phyloP scores from a whole-genome alignment of 1,284 basidiomycete genomes.

The Chondrostereum purpureum region DNA sequence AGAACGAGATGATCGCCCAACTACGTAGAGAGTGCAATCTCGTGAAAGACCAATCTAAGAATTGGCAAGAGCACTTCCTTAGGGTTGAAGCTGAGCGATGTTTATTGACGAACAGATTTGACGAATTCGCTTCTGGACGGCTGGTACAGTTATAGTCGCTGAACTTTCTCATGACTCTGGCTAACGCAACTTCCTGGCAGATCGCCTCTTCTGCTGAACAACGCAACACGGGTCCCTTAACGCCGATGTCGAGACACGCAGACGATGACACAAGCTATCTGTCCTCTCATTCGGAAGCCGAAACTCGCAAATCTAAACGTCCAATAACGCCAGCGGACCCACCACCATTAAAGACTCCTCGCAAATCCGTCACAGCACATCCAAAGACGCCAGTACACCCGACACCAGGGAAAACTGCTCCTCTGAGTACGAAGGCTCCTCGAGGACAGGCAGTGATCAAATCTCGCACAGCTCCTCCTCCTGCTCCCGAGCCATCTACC shows the following conservation, averaged over 20 bases:
- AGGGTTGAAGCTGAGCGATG: conserved; percentile 59
- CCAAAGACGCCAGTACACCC: no score
- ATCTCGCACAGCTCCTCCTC: not conserved
- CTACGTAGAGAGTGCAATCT: conserved; percentile 56
- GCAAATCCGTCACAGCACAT: no score
- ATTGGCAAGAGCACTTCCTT: conserved; percentile 69
- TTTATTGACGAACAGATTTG: conserved; percentile 44
- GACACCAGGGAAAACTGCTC: no score
- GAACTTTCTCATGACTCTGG: no score
- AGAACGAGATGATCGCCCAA: conserved; percentile 52
- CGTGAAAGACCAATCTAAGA: conserved; percentile 66
- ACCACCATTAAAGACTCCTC: no score
- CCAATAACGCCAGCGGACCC: no score
- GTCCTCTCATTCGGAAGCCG: not conserved
- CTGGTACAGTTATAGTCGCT: no score
- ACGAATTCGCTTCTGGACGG: conserved; percentile 48
- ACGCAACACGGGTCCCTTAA: conserved; percentile 15
- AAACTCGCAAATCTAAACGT: no score
- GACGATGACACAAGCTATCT: conserved; percentile 13
- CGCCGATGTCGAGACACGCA: conserved; percentile 21
- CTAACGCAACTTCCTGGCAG: no score
- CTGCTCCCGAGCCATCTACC: not conserved
- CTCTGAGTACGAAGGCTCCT: no score
- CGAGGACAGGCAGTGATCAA: no score
- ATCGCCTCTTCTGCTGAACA: conserved; percentile 1